Percentiles rank a stretch among this genome's conserved stretches.
Evolutionary conservation across 192 early-diverging fungal genomes (phyloP).

Genomic region (Geranomyces michiganensis): DNA sequence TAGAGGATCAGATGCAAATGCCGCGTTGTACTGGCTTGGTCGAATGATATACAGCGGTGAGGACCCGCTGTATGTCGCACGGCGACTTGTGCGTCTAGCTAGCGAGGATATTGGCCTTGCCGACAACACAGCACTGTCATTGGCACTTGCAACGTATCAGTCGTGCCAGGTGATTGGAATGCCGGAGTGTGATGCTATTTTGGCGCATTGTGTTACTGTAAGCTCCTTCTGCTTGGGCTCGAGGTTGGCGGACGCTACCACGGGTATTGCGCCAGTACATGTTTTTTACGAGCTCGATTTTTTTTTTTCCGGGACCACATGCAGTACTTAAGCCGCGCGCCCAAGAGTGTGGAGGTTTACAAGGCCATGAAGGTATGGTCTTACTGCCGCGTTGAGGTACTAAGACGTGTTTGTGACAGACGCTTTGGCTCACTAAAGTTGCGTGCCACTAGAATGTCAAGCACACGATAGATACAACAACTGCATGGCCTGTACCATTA

Average conservation of each 20-base stretch:
- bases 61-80: slow-evolving; percentile 85
- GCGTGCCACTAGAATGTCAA: slow-evolving; percentile 52
- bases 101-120: slow-evolving; percentile 90
- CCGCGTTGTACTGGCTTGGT: slow-evolving; percentile 85
- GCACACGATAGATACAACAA: slow-evolving; percentile 57
- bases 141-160: slow-evolving; percentile 77
- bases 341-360: slow-evolving; percentile 83
- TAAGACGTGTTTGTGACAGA: neutral
- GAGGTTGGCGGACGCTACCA: too few relatives aligned
- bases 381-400: neutral
- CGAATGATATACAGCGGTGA: slow-evolving; percentile 89
- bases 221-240: neutral
- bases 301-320: neutral
- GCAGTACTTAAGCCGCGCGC: slow-evolving; percentile 74
- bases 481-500: slow-evolving; percentile 79
- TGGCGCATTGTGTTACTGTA: slow-evolving; percentile 73
- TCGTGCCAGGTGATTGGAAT: slow-evolving; percentile 87
- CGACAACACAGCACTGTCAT: slow-evolving; percentile 73
- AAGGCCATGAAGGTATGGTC: slow-evolving; percentile 61
- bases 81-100: slow-evolving; percentile 79
- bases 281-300: slow-evolving; percentile 1
- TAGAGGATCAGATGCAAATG: slow-evolving; percentile 80
- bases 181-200: slow-evolving; percentile 87
- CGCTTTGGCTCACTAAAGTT: neutral
- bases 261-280: too few relatives aligned